phyloP scores from a whole-genome alignment of 257 asterid genomes.

The Orobanche coerulescens region DNA sequence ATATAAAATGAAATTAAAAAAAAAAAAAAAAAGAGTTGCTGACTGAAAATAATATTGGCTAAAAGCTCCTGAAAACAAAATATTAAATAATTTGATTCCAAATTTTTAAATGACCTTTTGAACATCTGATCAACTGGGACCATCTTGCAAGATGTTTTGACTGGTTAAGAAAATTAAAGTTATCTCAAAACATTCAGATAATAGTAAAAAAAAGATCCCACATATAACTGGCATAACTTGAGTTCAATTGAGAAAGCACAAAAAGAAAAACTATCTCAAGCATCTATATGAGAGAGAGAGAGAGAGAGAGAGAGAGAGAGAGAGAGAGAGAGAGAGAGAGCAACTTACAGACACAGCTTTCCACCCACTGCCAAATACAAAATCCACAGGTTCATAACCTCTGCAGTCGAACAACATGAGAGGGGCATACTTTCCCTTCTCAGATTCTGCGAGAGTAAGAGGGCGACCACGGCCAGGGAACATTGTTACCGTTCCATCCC shows the following conservation, averaged over 20 bases:
- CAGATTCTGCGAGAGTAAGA: constrained; percentile 50
- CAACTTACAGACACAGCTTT: constrained; percentile 76
- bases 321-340: neutral
- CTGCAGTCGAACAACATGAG: constrained; percentile 64
- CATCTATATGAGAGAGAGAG: neutral
- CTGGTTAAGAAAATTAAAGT: neutral
- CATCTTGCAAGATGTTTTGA: neutral
- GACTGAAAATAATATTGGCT: neutral
- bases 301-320: neutral
- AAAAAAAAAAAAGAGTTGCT: neutral
- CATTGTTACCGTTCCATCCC: constrained; percentile 83
- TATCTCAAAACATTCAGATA: neutral
- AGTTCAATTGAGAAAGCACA: neutral
- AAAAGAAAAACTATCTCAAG: neutral
- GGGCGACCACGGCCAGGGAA: constrained; percentile 68
- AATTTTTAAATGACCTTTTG: neutral
- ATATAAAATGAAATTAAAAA: neutral
- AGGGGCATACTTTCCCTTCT: constrained; percentile 48
- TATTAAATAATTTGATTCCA: neutral
- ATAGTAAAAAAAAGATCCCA: neutral
- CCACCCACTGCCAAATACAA: constrained; percentile 71
- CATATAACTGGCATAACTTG: neutral
- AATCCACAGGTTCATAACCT: constrained; percentile 72
- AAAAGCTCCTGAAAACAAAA: neutral
- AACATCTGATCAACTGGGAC: neutral